Evolutionary conservation across 2,329 filamentous ascomycete genomes (phyloP), one percentile per base, ranked within the genome.

Genomic region (Moelleriella libera): DNA sequence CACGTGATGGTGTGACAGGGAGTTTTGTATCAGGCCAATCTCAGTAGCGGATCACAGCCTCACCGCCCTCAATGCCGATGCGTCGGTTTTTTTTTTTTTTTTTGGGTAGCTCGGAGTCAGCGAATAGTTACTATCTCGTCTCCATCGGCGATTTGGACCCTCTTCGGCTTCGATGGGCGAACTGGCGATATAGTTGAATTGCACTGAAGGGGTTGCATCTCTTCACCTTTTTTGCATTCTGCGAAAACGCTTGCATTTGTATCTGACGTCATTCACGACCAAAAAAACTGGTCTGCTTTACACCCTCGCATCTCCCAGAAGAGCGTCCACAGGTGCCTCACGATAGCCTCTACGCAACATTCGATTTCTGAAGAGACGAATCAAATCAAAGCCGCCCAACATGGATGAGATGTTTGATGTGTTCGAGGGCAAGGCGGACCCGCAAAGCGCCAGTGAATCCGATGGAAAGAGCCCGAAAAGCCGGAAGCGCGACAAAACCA

Each of bases 371-470:
- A 3, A 9, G 21, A 21, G 2, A n/a, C 9, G 8, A 6, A 43
- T 28, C 7, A 43, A 10, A 41, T 41, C 10, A 39, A 21, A 5
- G 14, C 11, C 34, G 10, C 41, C 47, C 56, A 58, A 50, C 44
- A 87, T 85, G 82, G 83, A 88, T 66, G 84, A 88, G 51, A 74
- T 92, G 55, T 92, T 92, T 58, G 81, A 86, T 57, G 84, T 88
- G 49, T 90, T 92, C 59, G 82, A 88, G 53, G 81, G 85, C 58
- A 72, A 75, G 60, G 61, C 56, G 45, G 65, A 62, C 12, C 55
- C 60, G 48, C 58, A 60, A 30, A 68, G 64, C 49, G 58, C 60
- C 6, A 68, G 66, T 61, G 71, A 74, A 54, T 61, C 66, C 51
- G 66, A 72, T 63, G 62, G 54, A 52, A 55, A 53, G 8, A 54